Evolutionary conservation across 2,329 filamentous ascomycete species (phyloP).

Genomic region (Cladophialophora carrionii): DNA sequence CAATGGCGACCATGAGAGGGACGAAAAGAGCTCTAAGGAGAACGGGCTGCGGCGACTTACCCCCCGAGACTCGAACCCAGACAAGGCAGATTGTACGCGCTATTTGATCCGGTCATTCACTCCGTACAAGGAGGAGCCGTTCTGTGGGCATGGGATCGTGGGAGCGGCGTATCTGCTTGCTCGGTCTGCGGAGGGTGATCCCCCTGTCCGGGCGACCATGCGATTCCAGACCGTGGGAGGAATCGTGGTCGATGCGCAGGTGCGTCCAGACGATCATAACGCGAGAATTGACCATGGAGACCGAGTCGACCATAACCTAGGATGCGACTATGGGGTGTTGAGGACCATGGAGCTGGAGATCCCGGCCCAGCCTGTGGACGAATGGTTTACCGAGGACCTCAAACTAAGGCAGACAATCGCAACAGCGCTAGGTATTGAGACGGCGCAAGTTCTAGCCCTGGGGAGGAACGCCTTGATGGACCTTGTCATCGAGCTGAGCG

Average conservation of each 20-base stretch:
- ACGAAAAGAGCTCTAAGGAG: too few species aligned
- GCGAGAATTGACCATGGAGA: background rate
- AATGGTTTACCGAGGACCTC: constrained; percentile 8
- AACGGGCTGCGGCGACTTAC: too few species aligned
- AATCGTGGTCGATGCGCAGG: constrained; percentile 14
- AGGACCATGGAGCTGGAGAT: constrained; percentile 10
- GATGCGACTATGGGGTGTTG: background rate
- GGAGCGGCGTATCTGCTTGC: constrained; percentile 7
- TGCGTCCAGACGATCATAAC: background rate
- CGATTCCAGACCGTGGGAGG: constrained; percentile 16
- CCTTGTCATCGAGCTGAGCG: constrained; percentile 14
- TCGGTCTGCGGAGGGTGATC: background rate
- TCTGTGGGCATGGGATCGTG: constrained; percentile 21
- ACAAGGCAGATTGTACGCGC: too few species aligned
- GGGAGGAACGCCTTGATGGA: constrained; percentile 20
- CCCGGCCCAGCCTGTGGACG: constrained; percentile 8
- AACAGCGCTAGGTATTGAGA: background rate
- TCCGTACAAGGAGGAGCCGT: constrained; percentile 13
- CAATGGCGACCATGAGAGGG: background rate
- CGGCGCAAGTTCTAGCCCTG: constrained; percentile 6
- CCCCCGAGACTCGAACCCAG: too few species aligned
- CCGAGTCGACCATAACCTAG: background rate
- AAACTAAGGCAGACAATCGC: constrained; percentile 8
- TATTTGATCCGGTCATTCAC: constrained; percentile 23
- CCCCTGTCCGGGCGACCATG: background rate